Base-by-base conservation (phyloP, 139 green algal genomes). In the Tetraselmis chui region DNA sequence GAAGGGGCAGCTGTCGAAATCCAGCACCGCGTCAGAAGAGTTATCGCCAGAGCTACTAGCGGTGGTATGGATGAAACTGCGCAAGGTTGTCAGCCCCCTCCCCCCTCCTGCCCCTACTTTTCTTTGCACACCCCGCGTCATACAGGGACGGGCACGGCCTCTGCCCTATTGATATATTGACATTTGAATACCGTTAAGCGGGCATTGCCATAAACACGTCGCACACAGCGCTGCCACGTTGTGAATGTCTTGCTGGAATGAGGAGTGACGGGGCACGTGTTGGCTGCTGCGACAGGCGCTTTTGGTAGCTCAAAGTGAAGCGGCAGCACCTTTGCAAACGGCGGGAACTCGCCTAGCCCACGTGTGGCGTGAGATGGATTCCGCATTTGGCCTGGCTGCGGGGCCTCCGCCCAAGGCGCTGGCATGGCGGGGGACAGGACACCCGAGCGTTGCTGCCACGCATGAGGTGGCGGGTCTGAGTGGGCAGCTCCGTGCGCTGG, bases 371-470 rank as follows among this genome's bases (percentile, higher is more conserved):
- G 59, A 31, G 82, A 77, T 88, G 45, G 45, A 83, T 30, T 2
- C 29, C 0, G 79, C 76, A 29, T 59, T 91, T 2, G 90, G 87
- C 23, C 79, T 93, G 26, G 80, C 29, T 5, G 77, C 84, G 5
- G 78, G 31, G 1, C 28, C 78, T 0, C 76, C 89, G 29, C 77
- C 85, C 77, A 93, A 93, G 85, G 91, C 92, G 1, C 84, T 95
- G 81, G 85, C 96, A 25, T 98, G 95, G 95, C 82, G 85, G n/a
- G 76, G 86, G 1, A 92, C 84, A 27, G 95, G 95, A 23, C 89
- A 92, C 58, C 93, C 95, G 24, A 78, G 86, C 31, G 83, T 96
- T n/a, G 92, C 94, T 1, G 82, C 82, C 76, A 89, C 83, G 0
- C 59, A 87, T 28, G 28, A 80, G 24, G 83, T 93, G 18, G 45